A percentile compares a stretch with the other conserved stretches of the same genome.
These are phyloP conservation scores for Artemisia tridentata DNA, from an alignment of 129 eudicot genomes.

Conservation along the genomic window DNA sequence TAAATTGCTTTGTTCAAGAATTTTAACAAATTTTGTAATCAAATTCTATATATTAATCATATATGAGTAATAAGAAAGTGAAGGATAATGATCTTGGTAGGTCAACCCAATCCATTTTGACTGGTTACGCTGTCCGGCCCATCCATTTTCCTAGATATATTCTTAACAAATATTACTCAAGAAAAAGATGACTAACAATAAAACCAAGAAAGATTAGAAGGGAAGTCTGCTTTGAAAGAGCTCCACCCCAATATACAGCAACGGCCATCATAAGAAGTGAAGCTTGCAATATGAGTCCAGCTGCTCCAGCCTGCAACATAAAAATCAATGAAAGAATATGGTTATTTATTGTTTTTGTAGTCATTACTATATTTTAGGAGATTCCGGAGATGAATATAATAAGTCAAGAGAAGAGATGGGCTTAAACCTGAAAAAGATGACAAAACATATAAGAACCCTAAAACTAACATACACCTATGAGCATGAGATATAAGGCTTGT, in stretches of 20 bases:
- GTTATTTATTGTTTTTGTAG: conserved; percentile 7
- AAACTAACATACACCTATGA: not conserved
- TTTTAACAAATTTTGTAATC: too few relatives aligned
- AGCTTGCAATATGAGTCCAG: conserved; percentile 86
- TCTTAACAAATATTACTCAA: too few relatives aligned
- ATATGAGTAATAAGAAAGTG: too few relatives aligned
- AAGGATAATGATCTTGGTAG: too few relatives aligned
- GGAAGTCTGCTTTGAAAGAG: conserved; percentile 69
- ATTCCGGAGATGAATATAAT: conserved; percentile 95
- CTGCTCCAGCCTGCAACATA: conserved; percentile 98
- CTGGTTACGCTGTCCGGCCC: too few relatives aligned
- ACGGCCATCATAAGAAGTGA: conserved; percentile 84
- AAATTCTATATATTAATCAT: too few relatives aligned
- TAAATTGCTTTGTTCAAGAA: too few relatives aligned
- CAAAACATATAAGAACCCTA: conserved; percentile 22
- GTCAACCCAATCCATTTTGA: too few relatives aligned
- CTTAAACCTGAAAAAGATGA: conserved; percentile 60
- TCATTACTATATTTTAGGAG: conserved; percentile 78
- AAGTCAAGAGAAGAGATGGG: conserved; percentile 89
- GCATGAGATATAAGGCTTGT: not conserved
- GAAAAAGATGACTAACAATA: conserved; percentile 57
- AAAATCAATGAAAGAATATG: conserved; percentile 31
- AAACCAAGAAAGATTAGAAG: conserved; percentile 70
- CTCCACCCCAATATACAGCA: conserved; percentile 87
- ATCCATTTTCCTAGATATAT: too few relatives aligned